Conservation (phyloP, 2,329 filamentous ascomycete genomes). For the Hymenoscyphus albidus region DNA sequence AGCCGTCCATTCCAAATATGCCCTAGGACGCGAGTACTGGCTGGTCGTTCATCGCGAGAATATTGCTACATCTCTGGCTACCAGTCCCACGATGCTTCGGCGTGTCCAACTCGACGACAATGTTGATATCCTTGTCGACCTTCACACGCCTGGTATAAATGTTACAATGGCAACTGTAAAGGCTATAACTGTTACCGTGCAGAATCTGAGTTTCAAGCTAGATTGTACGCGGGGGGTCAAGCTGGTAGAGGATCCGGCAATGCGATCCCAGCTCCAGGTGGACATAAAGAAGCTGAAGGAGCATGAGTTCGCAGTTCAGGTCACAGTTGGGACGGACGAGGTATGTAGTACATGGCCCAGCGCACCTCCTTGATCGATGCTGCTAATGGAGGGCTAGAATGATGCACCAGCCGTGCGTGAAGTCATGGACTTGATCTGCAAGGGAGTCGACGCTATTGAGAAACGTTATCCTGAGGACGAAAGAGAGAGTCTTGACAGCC, state of each 20-base stretch:
- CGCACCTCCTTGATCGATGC: background rate
- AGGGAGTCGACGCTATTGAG: constrained; percentile 7
- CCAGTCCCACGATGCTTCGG: background rate
- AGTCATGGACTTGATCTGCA: constrained; percentile 4
- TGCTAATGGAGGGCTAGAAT: constrained; percentile 6
- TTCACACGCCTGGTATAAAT: constrained; percentile 1
- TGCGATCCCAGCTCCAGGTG: constrained; percentile 6
- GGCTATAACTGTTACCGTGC: background rate
- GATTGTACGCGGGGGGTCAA: background rate
- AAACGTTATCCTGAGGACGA: constrained; percentile 4
- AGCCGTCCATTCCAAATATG: constrained; percentile 5
- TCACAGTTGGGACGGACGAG: too few species aligned
- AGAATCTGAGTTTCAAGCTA: constrained; percentile 5
- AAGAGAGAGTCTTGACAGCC: constrained; percentile 1
- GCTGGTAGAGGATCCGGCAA: constrained; percentile 3
- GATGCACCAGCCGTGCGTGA: too few species aligned
- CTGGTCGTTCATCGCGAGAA: constrained; percentile 2
- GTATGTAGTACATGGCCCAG: constrained; percentile 8
- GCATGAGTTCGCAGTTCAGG: too few species aligned
- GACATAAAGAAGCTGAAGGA: constrained; percentile 5
- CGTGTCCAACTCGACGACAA: constrained; percentile 4
- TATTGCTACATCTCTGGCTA: background rate
- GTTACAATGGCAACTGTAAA: background rate
- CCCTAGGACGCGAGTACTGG: constrained; percentile 6
- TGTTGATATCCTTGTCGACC: constrained; percentile 1